Evolutionary conservation across 306 rosid species (phyloP).

Genomic region (Morella rubra): DNA sequence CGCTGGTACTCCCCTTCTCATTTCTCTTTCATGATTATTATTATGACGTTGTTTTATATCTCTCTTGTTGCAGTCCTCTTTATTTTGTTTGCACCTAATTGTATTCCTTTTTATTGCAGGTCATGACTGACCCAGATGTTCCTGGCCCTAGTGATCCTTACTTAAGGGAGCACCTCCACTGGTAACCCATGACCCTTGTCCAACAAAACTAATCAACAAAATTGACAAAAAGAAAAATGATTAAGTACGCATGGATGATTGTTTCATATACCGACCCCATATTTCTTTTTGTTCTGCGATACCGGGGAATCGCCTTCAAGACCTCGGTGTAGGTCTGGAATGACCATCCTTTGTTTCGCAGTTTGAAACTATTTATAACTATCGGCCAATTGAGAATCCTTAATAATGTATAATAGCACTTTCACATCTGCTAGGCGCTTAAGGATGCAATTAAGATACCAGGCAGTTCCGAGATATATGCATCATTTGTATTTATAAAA

Average conservation of each 20-base stretch:
- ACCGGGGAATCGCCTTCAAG: no score
- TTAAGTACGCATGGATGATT: not conserved
- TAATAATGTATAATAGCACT: no score
- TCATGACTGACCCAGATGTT: slow-evolving; percentile 84
- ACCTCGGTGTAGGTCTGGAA: no score
- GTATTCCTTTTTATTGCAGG: slow-evolving; percentile 35
- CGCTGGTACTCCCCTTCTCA: slow-evolving; percentile 50
- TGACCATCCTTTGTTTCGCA: no score
- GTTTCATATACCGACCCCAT: not conserved
- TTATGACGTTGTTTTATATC: not conserved
- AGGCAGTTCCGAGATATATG: not conserved
- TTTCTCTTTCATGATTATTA: slow-evolving; percentile 6
- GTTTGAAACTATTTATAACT: not conserved
- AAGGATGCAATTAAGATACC: no score
- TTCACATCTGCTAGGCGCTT: no score
- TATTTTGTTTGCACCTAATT: slow-evolving; percentile 1
- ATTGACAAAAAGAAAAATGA: not conserved
- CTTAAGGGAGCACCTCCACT: slow-evolving; percentile 78
- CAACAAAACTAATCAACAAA: not conserved
- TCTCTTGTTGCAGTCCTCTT: slow-evolving; percentile 16
- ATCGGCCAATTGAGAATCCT: not conserved
- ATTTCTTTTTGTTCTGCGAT: no score
- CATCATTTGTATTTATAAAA: not conserved
- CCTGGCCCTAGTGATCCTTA: slow-evolving; percentile 97
- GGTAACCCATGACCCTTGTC: slow-evolving; percentile 39